Base-by-base conservation (phyloP, 106 monocot species). In the Dendrobium chrysotoxum region DNA sequence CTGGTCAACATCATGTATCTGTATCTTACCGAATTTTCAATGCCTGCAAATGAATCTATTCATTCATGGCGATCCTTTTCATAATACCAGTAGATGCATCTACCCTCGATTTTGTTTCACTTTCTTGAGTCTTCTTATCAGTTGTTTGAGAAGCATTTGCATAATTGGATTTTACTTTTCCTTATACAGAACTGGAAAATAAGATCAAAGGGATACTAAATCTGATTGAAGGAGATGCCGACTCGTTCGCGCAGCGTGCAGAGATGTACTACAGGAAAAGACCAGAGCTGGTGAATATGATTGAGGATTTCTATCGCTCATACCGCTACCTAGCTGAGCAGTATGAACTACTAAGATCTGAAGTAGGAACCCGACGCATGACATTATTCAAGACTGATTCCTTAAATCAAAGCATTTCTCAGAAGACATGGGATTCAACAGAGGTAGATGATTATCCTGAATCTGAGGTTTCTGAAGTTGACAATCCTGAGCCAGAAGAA, bases 251-350 rank as follows among this genome's bases (percentile, higher is more conserved):
- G 26, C 81, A 98, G 73, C 87, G 92, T 11, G 96, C 92, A 65
- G 96, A 97, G 78, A 92, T 97, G 94, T 97, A 94, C 83, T 94
- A 94, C 86, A 92, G 85, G 86, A 97, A 92, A 80, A 84, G 96
- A 53, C 96, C 94, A 11, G 87, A 92, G 73, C 90, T 97, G 0
- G 84, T 97, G 35, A 81, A 70, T 81, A 91, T 89, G 92, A 87
- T 97, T 5, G 94, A 90, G 70, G 89, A 94, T 72, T 89, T 97
- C 80, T 97, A 97, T 42, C 88, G 94, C 38, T 66, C 94, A 15
- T 90, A 97, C 61, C 92, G 96, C 17, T 90, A 88, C 4, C 47
- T 95, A 13, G 95, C 90, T 13, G 92, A 95, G 85, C 90, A 88
- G 76, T 83, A 79, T 28, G 90, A 95, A 78, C 92, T 86, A 44